Base-by-base conservation (phyloP, 2,329 filamentous ascomycete species). In the Aspergillus fischeri region DNA sequence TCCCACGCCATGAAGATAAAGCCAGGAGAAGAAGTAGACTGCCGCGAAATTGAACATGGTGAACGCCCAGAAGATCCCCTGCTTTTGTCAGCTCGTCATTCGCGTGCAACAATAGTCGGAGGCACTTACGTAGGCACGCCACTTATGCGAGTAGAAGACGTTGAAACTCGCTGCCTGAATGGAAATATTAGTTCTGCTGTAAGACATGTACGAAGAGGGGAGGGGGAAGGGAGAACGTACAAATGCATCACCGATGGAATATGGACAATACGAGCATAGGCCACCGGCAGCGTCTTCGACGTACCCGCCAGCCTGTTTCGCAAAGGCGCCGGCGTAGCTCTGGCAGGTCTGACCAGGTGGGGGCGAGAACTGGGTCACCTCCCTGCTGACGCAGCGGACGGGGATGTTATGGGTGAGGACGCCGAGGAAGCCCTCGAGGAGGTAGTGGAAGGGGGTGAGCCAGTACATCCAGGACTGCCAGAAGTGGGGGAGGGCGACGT, bases 391-490 rank as follows among this genome's bases (percentile, higher is more conserved):
- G 59, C 87, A 90, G 6, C 69, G 59, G 17, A 90, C 80, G 0
- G 81, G 79, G 20, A 85, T 75, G 0, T 80, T 73, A 59, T 86
- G 79, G 0, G 83, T 78, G 0, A 83, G 75, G 14, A 82, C 80
- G 0, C 78, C 82, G 1, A 90, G 75, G 53, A 88, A 80, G 0
- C 79, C 85, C 64, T 87, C 84, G 2, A 90, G 73, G 0, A 89
- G 78, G 63, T 90, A 90, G 59, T 83, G 81, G 71, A 88, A 88
- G 0, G 87, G 87, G 0, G 86, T 85, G 24, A 89, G 76, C 72
- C 82, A 84, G 70, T 89, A 89, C 83, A 87, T 84, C 81, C 81
- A 85, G 7, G 72, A 73, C 14, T 79, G 75, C 89, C 89, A 92
- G 72, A 91, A 91, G 0, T 71, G 64, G 8, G 85, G 82, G 24